Conservation (phyloP, 2,329 filamentous ascomycete genomes). For the Sclerotinia borealis region DNA sequence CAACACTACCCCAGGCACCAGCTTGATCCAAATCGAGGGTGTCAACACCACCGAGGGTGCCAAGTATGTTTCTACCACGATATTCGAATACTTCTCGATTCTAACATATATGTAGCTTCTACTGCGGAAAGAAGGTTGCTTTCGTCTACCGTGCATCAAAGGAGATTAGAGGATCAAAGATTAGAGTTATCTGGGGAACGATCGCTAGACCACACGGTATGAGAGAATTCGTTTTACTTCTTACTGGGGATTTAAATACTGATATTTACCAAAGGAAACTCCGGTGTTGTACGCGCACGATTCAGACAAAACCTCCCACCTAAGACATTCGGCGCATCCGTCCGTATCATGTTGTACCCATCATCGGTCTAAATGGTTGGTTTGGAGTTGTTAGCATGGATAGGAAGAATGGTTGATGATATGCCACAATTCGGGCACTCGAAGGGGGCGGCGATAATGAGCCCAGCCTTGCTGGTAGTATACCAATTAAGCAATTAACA, state of each 20-base stretch:
- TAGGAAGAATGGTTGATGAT: conserved; percentile 55
- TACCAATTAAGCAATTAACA: conserved; percentile 44
- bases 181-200: conserved; percentile 99
- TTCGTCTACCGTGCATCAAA: conserved; percentile 96
- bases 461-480: conserved; percentile 49
- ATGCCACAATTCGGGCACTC: conserved; percentile 50
- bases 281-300: conserved; percentile 94
- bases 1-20: conserved; percentile 82
- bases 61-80: conserved; percentile 54
- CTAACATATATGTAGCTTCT: conserved; percentile 56
- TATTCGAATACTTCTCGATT: not conserved
- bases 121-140: conserved; percentile 97
- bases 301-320: conserved; percentile 94
- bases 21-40: conserved; percentile 98
- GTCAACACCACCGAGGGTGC: conserved; percentile 86
- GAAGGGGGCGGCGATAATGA: conserved; percentile 43
- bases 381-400: conserved; percentile 43
- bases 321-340: conserved; percentile 92
- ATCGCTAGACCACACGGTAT: conserved; percentile 91
- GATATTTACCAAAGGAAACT: conserved; percentile 64
- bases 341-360: conserved; percentile 97
- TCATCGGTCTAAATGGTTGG: conserved; percentile 76
- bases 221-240: conserved; percentile 25
- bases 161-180: conserved; percentile 96
- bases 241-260: conserved; percentile 8